phyloP scores from a whole-genome alignment of 805 yeast species.

The Starmerella geochares region DNA sequence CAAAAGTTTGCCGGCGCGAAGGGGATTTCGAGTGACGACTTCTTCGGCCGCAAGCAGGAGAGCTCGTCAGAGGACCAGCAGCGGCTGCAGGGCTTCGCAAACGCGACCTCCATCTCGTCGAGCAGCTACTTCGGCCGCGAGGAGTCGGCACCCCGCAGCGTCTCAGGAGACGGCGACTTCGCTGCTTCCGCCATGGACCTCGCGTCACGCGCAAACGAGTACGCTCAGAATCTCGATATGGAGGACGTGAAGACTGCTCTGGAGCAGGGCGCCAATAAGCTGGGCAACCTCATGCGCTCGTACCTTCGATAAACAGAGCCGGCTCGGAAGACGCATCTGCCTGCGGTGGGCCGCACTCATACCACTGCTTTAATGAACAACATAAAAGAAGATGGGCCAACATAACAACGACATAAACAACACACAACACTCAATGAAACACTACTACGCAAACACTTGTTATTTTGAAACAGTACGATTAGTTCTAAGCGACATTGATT shows the following conservation, averaged over 20 bases:
- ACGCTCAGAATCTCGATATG: constrained; percentile 79
- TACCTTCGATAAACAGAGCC: constrained; percentile 42
- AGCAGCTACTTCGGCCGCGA: constrained; percentile 86
- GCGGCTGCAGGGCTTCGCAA: constrained; percentile 72
- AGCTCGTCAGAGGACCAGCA: constrained; percentile 54
- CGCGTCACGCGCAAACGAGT: constrained; percentile 28
- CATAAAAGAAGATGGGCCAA: neutral
- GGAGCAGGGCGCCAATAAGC: constrained; percentile 85
- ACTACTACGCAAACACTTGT: no score
- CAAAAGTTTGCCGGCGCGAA: constrained; percentile 75
- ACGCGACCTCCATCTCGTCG: constrained; percentile 86
- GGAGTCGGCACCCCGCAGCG: constrained; percentile 31
- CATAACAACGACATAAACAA: no score
- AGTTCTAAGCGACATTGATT: no score
- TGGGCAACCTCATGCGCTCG: constrained; percentile 78
- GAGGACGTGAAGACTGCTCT: constrained; percentile 81
- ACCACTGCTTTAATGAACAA: no score
- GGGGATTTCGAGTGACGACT: constrained; percentile 92
- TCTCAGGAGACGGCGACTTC: constrained; percentile 28
- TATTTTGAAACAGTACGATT: no score
- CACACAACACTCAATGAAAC: no score
- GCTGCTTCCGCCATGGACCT: constrained; percentile 26
- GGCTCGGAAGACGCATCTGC: no score
- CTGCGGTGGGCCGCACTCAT: no score
- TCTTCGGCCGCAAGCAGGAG: constrained; percentile 84